Evolutionary conservation across 495 filamentous ascomycete genomes (phyloP).

Genomic region (Daldinia decipiens): DNA sequence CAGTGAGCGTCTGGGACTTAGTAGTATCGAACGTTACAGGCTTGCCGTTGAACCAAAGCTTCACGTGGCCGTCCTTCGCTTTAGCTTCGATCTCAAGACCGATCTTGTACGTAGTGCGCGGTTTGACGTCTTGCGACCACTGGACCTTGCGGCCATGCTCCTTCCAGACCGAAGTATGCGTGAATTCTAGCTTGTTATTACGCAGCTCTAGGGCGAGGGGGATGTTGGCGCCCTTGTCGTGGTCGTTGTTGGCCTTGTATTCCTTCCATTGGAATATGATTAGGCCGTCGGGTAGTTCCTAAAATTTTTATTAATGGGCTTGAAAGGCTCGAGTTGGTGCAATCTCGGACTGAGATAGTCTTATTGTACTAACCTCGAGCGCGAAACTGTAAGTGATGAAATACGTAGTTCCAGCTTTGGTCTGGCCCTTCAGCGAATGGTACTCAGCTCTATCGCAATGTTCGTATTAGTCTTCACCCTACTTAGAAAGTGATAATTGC

Average conservation of each 20-base stretch:
- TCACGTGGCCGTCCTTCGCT: slow-evolving; percentile 23
- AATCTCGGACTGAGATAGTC: background rate
- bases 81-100: slow-evolving; percentile 33
- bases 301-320: background rate
- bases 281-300: slow-evolving; percentile 29
- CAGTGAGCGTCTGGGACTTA: slow-evolving; percentile 28
- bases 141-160: slow-evolving; percentile 28
- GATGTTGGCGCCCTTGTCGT: slow-evolving; percentile 32
- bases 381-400: slow-evolving; percentile 37
- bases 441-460: slow-evolving; percentile 29
- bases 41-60: slow-evolving; percentile 39
- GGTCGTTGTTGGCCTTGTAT: slow-evolving; percentile 35
- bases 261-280: slow-evolving; percentile 40
- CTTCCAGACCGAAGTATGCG: slow-evolving; percentile 27
- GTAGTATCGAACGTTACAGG: slow-evolving; percentile 32
- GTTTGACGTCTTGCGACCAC: slow-evolving; percentile 27
- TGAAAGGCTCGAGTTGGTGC: background rate
- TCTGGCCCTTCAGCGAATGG: slow-evolving; percentile 25
- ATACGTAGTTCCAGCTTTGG: slow-evolving; percentile 35
- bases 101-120: slow-evolving; percentile 29
- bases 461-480: slow-evolving; percentile 2
- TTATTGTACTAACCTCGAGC: slow-evolving; percentile 19
- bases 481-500: no score
- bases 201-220: slow-evolving; percentile 20
- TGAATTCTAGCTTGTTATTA: slow-evolving; percentile 23